Base-by-base conservation (phyloP, 768 basidiomycete species). In the Pleurotus platypus region DNA sequence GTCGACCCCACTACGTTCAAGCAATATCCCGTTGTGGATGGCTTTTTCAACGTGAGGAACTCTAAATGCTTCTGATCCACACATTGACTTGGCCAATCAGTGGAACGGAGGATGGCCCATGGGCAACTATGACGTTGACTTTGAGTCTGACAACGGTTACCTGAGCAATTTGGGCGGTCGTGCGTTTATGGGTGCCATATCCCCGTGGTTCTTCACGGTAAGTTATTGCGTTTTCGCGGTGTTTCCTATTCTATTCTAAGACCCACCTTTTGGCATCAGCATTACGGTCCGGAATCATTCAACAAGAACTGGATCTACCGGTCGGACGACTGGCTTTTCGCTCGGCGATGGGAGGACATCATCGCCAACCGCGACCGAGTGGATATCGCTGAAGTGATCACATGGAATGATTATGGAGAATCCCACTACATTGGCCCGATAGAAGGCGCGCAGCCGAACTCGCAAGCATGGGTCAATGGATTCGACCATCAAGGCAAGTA, bases 71-170 rank as follows among this genome's bases (percentile, higher is more conserved):
- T 16, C 0, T 22, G 20, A 9, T 3, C n/a, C 20, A 45, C 2
- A 9, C 13, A 5, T n/a, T 45, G n/a, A n/a, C 42, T 6, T 13
- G 48, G 38, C 16, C 58, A 18, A 26, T n/a, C 47, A 87, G 83
- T 94, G 87, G 87, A 90, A 94, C 67, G 79, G 80, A 24, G 92
- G 77, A 38, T 94, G 92, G 92, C 90, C 92, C 2, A 78, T 78
- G 58, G 49, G 49, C 30, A 50, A 50, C 30, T 50, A 30, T 30
- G 49, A 50, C 38, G 30, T 50, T 1, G 38, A 50, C 30, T 50
- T 50, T 30, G 49, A 50, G n/a, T 50, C 49, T 30, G 49, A 50
- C 49, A 50, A 26, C 12, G 8, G 16, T 37, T 38, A 50, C 13
- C 37, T 50, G 49, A 37, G n/a, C n/a, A 38, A 50, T 20, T 6